phyloP scores from a whole-genome alignment of 164 flowering plant species.

The Stephania yunnanensis region DNA sequence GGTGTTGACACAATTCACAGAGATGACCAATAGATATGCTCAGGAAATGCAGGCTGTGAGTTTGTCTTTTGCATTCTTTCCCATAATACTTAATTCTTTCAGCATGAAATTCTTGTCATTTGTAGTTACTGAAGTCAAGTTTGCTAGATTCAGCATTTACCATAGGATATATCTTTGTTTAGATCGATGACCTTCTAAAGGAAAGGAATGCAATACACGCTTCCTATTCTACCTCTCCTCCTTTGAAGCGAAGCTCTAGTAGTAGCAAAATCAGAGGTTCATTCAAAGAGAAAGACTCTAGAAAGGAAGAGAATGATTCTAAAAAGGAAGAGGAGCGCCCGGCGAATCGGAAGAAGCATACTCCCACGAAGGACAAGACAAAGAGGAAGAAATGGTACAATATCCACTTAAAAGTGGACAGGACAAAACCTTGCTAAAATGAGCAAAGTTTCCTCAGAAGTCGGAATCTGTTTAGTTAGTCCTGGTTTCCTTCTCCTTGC shows the following conservation, averaged over 20 bases:
- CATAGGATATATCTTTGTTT: slow-evolving; percentile 4
- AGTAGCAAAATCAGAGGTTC: slow-evolving; percentile 47
- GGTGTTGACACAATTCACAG: slow-evolving; percentile 94
- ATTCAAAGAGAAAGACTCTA: slow-evolving; percentile 36
- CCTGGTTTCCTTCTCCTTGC: background rate
- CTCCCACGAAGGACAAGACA: slow-evolving; percentile 40
- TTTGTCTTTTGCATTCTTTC: slow-evolving; percentile 6
- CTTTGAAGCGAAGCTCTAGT: slow-evolving; percentile 63
- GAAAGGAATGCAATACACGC: slow-evolving; percentile 78
- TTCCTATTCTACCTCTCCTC: slow-evolving; percentile 57
- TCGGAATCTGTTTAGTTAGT: background rate
- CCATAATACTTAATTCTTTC: background rate
- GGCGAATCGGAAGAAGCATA: slow-evolving; percentile 40
- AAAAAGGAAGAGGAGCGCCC: slow-evolving; percentile 45
- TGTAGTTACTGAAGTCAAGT: background rate
- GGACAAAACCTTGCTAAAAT: slow-evolving; percentile 62
- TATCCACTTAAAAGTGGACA: slow-evolving; percentile 70
- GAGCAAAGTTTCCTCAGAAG: slow-evolving; percentile 3
- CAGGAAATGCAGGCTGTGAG: slow-evolving; percentile 90
- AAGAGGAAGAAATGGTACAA: slow-evolving; percentile 92
- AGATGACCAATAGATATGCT: slow-evolving; percentile 90
- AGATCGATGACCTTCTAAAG: slow-evolving; percentile 90
- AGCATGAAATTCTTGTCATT: background rate
- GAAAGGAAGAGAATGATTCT: slow-evolving; percentile 34
- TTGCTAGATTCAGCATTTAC: background rate